Conservation (phyloP, 2,329 filamentous ascomycete species). For the Stachybotrys chartarum region DNA sequence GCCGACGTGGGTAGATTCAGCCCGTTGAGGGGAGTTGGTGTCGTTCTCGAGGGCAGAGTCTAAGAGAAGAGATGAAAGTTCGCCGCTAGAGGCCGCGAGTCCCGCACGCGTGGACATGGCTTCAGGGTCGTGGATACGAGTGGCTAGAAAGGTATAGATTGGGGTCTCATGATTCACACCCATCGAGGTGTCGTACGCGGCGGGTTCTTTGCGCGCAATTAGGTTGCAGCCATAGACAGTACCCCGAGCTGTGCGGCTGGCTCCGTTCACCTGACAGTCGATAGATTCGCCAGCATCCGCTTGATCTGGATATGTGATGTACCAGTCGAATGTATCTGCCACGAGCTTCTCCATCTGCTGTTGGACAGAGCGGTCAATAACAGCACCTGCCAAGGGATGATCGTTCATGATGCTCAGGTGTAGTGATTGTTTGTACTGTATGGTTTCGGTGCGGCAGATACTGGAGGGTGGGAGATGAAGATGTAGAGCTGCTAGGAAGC, state of each 20-base stretch:
- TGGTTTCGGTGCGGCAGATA: no score
- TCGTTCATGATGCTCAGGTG: neutral
- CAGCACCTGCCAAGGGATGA: slow-evolving; percentile 17
- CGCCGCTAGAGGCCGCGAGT: neutral
- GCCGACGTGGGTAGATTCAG: neutral
- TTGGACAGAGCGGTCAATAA: slow-evolving; percentile 13
- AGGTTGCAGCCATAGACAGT: slow-evolving; percentile 47
- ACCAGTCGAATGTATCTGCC: slow-evolving; percentile 43
- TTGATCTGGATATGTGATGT: slow-evolving; percentile 32
- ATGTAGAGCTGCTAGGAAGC: neutral
- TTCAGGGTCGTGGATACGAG: slow-evolving; percentile 25
- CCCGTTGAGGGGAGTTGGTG: neutral
- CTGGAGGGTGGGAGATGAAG: no score
- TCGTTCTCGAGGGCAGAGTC: no score
- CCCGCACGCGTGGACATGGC: neutral
- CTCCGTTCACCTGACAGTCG: slow-evolving; percentile 7
- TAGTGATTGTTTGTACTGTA: neutral
- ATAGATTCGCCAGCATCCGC: slow-evolving; percentile 12
- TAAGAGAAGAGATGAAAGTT: neutral
- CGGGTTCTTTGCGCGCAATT: slow-evolving; percentile 27
- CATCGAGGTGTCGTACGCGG: slow-evolving; percentile 11
- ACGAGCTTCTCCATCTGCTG: slow-evolving; percentile 34
- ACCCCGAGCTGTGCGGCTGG: slow-evolving; percentile 10
- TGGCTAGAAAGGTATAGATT: slow-evolving; percentile 41
- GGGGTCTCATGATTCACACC: slow-evolving; percentile 18